Percentiles rank a stretch among this genome's conserved stretches.
Evolutionary conservation across 1,139 yeast genomes (phyloP).

Genomic region (Meyerozyma smithsonii): DNA sequence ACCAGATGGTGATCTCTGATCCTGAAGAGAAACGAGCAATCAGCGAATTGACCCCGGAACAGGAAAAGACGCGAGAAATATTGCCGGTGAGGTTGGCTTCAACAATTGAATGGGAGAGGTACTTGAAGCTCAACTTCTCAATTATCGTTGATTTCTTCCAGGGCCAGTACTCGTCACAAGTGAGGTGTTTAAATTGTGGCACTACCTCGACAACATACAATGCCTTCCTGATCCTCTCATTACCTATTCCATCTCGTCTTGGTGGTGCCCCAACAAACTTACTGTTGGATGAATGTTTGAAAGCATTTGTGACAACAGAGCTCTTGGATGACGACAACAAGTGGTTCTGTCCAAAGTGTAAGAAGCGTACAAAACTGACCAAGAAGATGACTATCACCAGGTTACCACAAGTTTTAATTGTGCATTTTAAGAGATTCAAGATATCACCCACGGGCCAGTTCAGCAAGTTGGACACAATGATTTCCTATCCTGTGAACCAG

Average conservation of each 20-base stretch:
- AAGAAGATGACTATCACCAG: conserved; percentile 68
- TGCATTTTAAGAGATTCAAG: conserved; percentile 79
- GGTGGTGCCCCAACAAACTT: conserved; percentile 20
- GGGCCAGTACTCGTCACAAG: conserved; percentile 82
- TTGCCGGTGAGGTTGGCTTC: conserved; percentile 82
- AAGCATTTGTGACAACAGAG: conserved; percentile 65
- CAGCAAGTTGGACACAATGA: conserved; percentile 58
- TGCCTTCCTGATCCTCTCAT: conserved; percentile 68
- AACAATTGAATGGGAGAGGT: conserved; percentile 92
- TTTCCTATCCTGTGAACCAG: conserved; percentile 54
- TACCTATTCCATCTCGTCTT: conserved; percentile 59
- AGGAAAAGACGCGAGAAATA: conserved; percentile 69
- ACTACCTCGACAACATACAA: conserved; percentile 84
- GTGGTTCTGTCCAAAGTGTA: conserved; percentile 88
- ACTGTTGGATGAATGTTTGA: conserved; percentile 59
- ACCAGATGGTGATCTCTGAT: conserved; percentile 44
- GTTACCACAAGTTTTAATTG: conserved; percentile 65
- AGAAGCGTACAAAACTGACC: conserved; percentile 58
- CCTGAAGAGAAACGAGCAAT: conserved; percentile 37
- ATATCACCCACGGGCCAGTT: conserved; percentile 39
- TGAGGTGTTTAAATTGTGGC: conserved; percentile 72
- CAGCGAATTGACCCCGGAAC: conserved; percentile 59
- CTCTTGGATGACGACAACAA: conserved; percentile 74
- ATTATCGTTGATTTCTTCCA: conserved; percentile 82
- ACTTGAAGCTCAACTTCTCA: conserved; percentile 78